phyloP scores from a whole-genome alignment of 2,329 filamentous ascomycete genomes.

The Sporothrix sp. region DNA sequence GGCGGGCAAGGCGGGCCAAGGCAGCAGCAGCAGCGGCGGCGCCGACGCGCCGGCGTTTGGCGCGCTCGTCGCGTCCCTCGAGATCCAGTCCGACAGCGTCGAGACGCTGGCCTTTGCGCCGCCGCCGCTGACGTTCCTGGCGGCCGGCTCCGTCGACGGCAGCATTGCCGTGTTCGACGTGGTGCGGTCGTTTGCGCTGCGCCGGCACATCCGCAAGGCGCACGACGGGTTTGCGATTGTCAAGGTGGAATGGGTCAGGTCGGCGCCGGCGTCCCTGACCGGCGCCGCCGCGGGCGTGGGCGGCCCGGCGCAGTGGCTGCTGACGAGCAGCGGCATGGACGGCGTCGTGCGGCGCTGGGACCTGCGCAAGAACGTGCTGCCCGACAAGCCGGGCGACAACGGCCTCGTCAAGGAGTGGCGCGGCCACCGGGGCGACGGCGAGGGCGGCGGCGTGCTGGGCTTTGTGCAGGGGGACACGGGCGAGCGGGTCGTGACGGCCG shows the following conservation, averaged over 20 bases:
- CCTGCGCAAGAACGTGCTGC: constrained; percentile 35
- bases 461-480: constrained; percentile 78
- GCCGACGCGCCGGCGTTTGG: constrained; percentile 29
- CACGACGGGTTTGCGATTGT: constrained; percentile 88
- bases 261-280: constrained; percentile 12
- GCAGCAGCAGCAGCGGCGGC: constrained; percentile 26
- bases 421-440: constrained; percentile 75
- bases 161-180: constrained; percentile 82
- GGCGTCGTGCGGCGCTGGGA: constrained; percentile 89
- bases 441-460: constrained; percentile 78
- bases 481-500: constrained; percentile 72
- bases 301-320: constrained; percentile 42
- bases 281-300: constrained; percentile 1
- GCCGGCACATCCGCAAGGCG: constrained; percentile 69
- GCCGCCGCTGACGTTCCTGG: constrained; percentile 43
- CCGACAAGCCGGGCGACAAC: constrained; percentile 2
- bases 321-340: constrained; percentile 87
- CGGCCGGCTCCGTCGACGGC: constrained; percentile 61
- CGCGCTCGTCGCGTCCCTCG: constrained; percentile 68
- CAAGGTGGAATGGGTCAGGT: constrained; percentile 72
- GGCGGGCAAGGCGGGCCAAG: constrained; percentile 26
- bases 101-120: constrained; percentile 64
- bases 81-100: constrained; percentile 65
- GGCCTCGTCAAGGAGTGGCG: constrained; percentile 80
- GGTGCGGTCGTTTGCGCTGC: constrained; percentile 74